phyloP scores from a whole-genome alignment of 1,284 basidiomycete genomes.

The Anthracocystis setariae region DNA sequence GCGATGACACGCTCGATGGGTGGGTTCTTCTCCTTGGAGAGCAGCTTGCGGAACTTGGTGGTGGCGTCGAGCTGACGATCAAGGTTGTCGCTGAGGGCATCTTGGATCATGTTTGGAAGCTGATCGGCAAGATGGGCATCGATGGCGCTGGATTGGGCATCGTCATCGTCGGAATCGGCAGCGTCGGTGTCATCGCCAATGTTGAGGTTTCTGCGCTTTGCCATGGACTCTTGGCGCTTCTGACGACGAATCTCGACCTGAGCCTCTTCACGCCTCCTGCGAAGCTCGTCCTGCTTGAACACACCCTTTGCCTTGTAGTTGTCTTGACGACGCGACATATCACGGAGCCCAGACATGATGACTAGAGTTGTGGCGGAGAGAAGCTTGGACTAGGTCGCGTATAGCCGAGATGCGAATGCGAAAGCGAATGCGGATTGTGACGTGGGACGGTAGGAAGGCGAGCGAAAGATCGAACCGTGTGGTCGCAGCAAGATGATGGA shows the following conservation, averaged over 20 bases:
- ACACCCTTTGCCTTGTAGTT: slow-evolving; percentile 66
- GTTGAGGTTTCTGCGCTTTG: slow-evolving; percentile 66
- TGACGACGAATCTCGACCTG: slow-evolving; percentile 67
- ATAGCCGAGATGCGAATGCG: not conserved
- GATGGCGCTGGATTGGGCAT: slow-evolving; percentile 48
- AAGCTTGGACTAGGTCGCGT: slow-evolving; percentile 1
- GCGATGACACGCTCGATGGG: slow-evolving; percentile 99
- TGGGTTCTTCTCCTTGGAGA: slow-evolving; percentile 99
- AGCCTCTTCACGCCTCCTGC: slow-evolving; percentile 65
- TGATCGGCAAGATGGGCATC: slow-evolving; percentile 79
- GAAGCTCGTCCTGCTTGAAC: slow-evolving; percentile 67
- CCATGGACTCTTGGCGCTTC: slow-evolving; percentile 67
- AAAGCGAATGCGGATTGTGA: not conserved
- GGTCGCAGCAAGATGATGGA: too few species aligned
- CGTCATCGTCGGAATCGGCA: slow-evolving; percentile 65
- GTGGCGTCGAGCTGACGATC: slow-evolving; percentile 95
- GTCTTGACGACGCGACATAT: slow-evolving; percentile 64
- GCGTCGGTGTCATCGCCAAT: slow-evolving; percentile 58
- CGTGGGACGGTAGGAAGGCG: not conserved
- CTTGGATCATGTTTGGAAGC: slow-evolving; percentile 80
- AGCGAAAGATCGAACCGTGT: not conserved
- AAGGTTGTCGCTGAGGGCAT: slow-evolving; percentile 89
- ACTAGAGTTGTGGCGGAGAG: not conserved
- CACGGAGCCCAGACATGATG: slow-evolving; percentile 59
- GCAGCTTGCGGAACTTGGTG: slow-evolving; percentile 88